Base-by-base conservation (phyloP, 305 asterid species). In the Fraxinus sp. region DNA sequence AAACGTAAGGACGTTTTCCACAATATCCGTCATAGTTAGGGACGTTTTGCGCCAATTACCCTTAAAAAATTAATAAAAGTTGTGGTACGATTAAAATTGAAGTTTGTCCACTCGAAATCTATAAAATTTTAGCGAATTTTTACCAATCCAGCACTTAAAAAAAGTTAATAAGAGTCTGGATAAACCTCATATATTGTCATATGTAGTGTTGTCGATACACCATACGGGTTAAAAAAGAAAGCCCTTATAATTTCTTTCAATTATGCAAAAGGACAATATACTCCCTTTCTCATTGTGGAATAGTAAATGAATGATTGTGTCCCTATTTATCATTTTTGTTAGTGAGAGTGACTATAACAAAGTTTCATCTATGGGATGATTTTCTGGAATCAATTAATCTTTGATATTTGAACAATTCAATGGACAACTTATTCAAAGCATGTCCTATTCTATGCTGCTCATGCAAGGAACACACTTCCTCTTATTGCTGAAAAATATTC, bases 391-490 rank as follows among this genome's bases (percentile, higher is more conserved):
- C 82, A 76, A 32, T 32, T 32, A 32, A 64, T 35, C 18, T 71
- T 57, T 20, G 57, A 73, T 80, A 70, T 37, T 26, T 37, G 36
- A 76, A 66, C 35, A 66, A 24, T 9, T 78, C 84, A 79, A 79
- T 37, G 44, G 62, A 76, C 74, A 59, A 16, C 30, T 68, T 49
- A 76, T 26, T 76, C 70, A 68, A 66, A 14, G 24, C 44, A 70
- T 32, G 76, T 70, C 76, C 10, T 33, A 33, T 14, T 33, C 41
- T n/a, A 30, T 82, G 91, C 81, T 68, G 82, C 85, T 76, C 5
- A 36, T 28, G 18, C 1, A 80, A 82, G 88, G 87, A 83, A 82
- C 91, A 86, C 36, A 52, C 32, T 76, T 73, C 87, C 87, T 20
- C 76, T 66, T 49, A 82, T 37, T 82, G 71, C 77, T 79, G 78